phyloP scores from a whole-genome alignment of 495 filamentous ascomycete genomes.

The Bryoglossum gracile region DNA sequence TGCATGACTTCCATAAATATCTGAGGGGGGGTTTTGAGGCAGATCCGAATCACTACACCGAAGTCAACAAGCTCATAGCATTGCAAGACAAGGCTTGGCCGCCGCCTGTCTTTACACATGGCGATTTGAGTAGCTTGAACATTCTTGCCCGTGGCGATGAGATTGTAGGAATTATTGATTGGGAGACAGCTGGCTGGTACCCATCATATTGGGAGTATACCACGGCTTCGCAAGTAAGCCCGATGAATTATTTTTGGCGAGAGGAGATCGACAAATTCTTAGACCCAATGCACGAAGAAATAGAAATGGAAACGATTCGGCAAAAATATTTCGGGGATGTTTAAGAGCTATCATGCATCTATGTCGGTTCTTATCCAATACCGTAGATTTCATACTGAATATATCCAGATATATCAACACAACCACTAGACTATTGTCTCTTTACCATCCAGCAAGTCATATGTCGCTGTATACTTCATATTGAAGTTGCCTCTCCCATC shows the following conservation, averaged over 20 bases:
- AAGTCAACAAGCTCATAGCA: conserved; percentile 34
- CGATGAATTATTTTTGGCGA: conserved; percentile 38
- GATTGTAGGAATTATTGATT: conserved; percentile 43
- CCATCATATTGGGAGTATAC: conserved; percentile 45
- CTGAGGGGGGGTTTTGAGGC: conserved; percentile 34
- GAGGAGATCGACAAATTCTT: conserved; percentile 45
- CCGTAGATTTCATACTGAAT: neutral
- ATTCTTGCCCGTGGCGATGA: conserved; percentile 27
- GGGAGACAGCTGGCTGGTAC: conserved; percentile 46
- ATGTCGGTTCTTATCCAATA: neutral
- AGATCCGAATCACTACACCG: conserved; percentile 25
- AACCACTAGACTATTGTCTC: conserved; percentile 2
- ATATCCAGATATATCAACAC: neutral
- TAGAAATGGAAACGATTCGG: conserved; percentile 40
- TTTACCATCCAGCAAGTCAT: conserved; percentile 8
- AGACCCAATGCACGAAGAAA: conserved; percentile 36
- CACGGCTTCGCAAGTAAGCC: conserved; percentile 41
- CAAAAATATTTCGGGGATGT: conserved; percentile 35
- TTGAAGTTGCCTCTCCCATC: conserved; percentile 11
- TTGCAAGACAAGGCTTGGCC: conserved; percentile 30
- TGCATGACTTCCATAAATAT: conserved; percentile 38
- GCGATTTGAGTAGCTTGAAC: conserved; percentile 32
- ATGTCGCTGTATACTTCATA: conserved; percentile 14
- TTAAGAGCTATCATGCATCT: conserved; percentile 9
- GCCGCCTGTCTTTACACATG: conserved; percentile 27